Conservation (phyloP, 2,329 filamentous ascomycete genomes). For the Arthrocladium fulminans region DNA sequence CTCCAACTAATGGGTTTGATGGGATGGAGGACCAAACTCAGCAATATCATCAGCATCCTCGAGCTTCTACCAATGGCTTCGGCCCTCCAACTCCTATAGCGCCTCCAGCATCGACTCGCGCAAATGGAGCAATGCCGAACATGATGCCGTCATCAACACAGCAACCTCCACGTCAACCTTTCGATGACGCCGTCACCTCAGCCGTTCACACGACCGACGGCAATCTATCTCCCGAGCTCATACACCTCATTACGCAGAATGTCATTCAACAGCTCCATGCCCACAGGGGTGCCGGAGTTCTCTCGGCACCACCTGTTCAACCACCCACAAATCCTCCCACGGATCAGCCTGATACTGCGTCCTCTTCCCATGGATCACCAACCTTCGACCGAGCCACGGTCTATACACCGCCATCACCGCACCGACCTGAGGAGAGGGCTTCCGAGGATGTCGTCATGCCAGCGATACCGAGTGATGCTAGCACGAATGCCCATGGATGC, state of each 20-base stretch:
- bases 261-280: slow-evolving; percentile 51
- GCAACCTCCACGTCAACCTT: slow-evolving; percentile 33
- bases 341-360: slow-evolving; percentile 29
- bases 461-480: slow-evolving; percentile 16
- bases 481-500: slow-evolving; percentile 3
- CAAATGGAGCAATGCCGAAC: slow-evolving; percentile 12
- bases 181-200: slow-evolving; percentile 50
- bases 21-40: background rate
- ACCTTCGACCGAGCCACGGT: slow-evolving; percentile 33
- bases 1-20: background rate
- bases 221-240: slow-evolving; percentile 49
- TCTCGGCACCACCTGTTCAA: slow-evolving; percentile 24
- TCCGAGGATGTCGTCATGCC: slow-evolving; percentile 13
- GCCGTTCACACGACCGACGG: slow-evolving; percentile 38
- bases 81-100: background rate
- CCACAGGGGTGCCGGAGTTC: slow-evolving; percentile 28
- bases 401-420: slow-evolving; percentile 50
- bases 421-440: slow-evolving; percentile 21
- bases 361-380: slow-evolving; percentile 35
- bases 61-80: background rate
- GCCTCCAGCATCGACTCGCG: slow-evolving; percentile 12
- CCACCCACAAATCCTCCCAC: background rate
- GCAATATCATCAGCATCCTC: background rate
- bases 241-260: slow-evolving; percentile 48
- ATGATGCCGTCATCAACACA: slow-evolving; percentile 12